Base-by-base conservation (phyloP, 257 asterid genomes). In the Eucommia ulmoides region DNA sequence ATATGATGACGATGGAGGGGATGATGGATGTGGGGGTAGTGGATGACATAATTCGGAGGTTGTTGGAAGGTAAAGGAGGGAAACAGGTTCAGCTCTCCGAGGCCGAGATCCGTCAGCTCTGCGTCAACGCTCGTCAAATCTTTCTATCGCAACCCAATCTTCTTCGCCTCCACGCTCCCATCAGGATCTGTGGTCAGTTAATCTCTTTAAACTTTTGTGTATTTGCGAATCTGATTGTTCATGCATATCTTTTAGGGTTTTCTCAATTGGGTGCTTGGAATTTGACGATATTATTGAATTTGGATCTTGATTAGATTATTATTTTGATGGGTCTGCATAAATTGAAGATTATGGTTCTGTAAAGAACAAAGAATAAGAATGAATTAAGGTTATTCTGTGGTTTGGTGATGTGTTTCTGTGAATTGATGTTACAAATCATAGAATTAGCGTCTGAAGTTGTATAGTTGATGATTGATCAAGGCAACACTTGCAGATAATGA, bases 11-110 rank as follows among this genome's bases (percentile, higher is more conserved):
- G 62, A 86, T 86, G 78, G 87, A 78, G 65, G 93, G 89, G 25
- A 76, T 59, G 83, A 80, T 87, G 89, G 96, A 83, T 38, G 58
- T 14, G 23, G 86, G 78, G 18, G 87, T 83, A 45, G 68, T 87
- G 80, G 93, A 87, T 67, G 94, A 87, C 54, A 80, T 87, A 45
- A 78, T 87, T 53, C 26, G 78, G 61, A 74, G 96, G 25, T 62
- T 87, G 3, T 62, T 83, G 59, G 94, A 87, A 57, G 93, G 94
- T n/a, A 87, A 72, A 63, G 86, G 85, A 3, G 93, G 88, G n/a
- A 83, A 83, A 49, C 96, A 87, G 77, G 94, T 80, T 3, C 82
- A 87, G 83, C 76, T 87, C 0, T 87, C 96, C n/a, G 96, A 87
- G 70, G 78, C 76, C 7, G 96, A 87, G 94, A 83, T 87, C 80